A percentile compares a stretch with the other conserved stretches of the same genome.
phyloP scores from a whole-genome alignment of 2,329 filamentous ascomycete genomes.

The Leptodontidium sp. region DNA sequence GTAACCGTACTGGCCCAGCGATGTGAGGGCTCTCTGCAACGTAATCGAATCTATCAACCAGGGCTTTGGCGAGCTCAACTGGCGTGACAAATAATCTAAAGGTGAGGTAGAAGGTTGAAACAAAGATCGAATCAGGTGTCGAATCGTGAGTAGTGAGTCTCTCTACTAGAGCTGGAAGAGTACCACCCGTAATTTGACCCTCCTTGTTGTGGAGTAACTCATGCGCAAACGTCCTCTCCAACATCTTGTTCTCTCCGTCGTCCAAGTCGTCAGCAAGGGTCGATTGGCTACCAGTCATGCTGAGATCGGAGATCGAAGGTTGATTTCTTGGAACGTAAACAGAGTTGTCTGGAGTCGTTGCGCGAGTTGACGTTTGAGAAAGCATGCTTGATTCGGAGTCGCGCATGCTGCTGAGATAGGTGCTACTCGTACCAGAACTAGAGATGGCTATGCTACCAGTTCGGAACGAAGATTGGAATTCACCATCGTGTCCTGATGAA shows the following conservation, averaged over 20 bases:
- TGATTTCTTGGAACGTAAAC: constrained; percentile 51
- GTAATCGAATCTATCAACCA: constrained; percentile 94
- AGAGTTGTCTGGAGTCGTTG: constrained; percentile 79
- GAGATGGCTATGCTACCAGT: constrained; percentile 78
- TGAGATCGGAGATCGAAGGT: constrained; percentile 73
- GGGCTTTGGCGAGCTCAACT: constrained; percentile 75
- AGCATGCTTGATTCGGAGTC: constrained; percentile 83
- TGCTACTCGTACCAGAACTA: constrained; percentile 80
- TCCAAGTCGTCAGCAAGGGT: constrained; percentile 77
- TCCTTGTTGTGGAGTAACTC: constrained; percentile 95
- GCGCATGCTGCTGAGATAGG: constrained; percentile 74
- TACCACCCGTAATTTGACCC: constrained; percentile 92
- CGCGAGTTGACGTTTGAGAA: constrained; percentile 85
- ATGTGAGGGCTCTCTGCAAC: constrained; percentile 80
- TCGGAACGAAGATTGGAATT: constrained; percentile 61
- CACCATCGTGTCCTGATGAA: constrained; percentile 55
- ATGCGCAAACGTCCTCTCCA: constrained; percentile 91
- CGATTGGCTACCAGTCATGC: constrained; percentile 68
- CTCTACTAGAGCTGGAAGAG: constrained; percentile 90
- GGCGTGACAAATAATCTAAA: constrained; percentile 93
- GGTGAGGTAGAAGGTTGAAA: constrained; percentile 94
- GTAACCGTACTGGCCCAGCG: constrained; percentile 81
- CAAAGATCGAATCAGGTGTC: constrained; percentile 89
- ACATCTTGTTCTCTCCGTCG: constrained; percentile 81
- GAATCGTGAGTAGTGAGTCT: constrained; percentile 91